Evolutionary conservation across 495 filamentous ascomycete genomes (phyloP), one percentile per base, ranked within the genome.

Genomic region (Aspergillus biplanus): DNA sequence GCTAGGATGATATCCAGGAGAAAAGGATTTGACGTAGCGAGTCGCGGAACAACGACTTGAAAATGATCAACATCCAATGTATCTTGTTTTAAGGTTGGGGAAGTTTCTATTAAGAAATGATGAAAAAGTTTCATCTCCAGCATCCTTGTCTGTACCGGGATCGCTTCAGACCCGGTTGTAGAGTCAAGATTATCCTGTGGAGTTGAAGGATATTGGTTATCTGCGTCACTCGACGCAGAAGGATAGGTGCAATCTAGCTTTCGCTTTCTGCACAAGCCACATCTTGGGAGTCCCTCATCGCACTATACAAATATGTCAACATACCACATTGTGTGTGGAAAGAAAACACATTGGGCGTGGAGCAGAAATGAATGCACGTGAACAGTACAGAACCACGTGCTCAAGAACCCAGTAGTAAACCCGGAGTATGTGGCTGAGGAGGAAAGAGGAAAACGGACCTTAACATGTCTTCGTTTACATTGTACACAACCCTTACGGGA

Each of bases 1-100:
- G 82, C 81, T 5, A 83, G 67, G 7, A 84, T 71, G 53, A 74
- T 76, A 62, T 83, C 80, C 53, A 84, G 67, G 9, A 83, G 65
- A 56, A 78, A 84, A 0, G 75, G 72, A 62, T 78, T 73, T 0
- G 73, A 63, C 18, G 77, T 73, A 1, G 80, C 82, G 56, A 82
- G 70, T 7, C 75, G 75, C 6, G 80, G 80, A 16, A 82, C 75
- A 6, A 65, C 69, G n/a, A 74, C 69, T 32, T 77, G 76, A 44
- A 80, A 79, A 48, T 84, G 74, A 35, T 74, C 52, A 33, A 62
- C 59, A 13, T 73, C 75, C 8, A 77, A 58, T 0, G 64, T 67
- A 16, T 74, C 71, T 21, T 70, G 67, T 11, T 66, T 60, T 12
- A 80, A 49, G 3, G 74, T 76, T 16, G 67, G 61, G 31, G 72